Base-by-base conservation (phyloP, 2,329 filamentous ascomycete species). In the Sporothrix variecibatus region DNA sequence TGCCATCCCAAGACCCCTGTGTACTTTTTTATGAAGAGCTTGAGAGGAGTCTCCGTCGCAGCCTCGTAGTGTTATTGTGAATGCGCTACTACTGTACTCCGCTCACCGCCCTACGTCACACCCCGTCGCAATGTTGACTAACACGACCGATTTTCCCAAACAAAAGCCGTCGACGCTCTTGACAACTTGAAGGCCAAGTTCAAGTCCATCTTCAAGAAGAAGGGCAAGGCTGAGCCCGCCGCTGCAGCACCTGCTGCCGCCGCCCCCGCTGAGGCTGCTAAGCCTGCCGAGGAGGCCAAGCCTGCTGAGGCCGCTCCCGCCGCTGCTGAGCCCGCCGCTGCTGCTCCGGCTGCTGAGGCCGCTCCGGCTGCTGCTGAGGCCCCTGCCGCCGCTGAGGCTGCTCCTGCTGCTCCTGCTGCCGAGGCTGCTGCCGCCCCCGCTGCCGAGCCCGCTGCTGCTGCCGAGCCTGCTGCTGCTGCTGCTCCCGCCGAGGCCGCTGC, bases 111-210 rank as follows among this genome's bases (percentile, higher is more conserved):
- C 62, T 3, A 70, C 43, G 23, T 34, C 53, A 67, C n/a, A 20
- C 46, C 20, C n/a, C n/a, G 51, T 28, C 8, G 23, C 51, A 26
- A 6, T 23, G 2, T 56, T 15, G 51, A 56, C 71, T 74, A 69
- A 76, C 71, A 43, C 40, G 6, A 1, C 2, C 8, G 31, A 6
- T 5, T 26, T 11, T 3, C n/a, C n/a, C 53, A 28, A 49, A 11
- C 38, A 2, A 23, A 76, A 89, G 87, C 87, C 72, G 81, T 83
- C 69, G 82, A 84, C 76, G 85, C 87, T 46, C 81, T 89, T 75
- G 85, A 86, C 79, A 88, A 88, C 82, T 77, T 89, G 77, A 88
- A 87, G 85, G 83, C 81, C 79, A 89, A 88, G 85, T 79, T 89
- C 79, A 87, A 86, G 84, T 81, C 82, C 76, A 81, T 83, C 81